These are phyloP conservation scores for Kwoniella sp. DNA, from an alignment of 768 basidiomycete genomes.

Conservation along the genomic window DNA sequence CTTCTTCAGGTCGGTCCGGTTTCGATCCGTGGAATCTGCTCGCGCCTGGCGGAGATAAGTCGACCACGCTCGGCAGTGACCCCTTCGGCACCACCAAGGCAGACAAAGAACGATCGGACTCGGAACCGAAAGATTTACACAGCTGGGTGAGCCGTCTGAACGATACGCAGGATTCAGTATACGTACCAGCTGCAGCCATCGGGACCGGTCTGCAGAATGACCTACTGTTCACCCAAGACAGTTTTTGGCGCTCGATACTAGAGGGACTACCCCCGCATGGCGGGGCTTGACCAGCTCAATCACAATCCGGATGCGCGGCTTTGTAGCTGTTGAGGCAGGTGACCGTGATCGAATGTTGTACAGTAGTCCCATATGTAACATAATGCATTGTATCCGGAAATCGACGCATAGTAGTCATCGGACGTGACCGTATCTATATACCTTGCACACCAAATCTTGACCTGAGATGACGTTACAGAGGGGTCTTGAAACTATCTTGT, in stretches of 20 bases:
- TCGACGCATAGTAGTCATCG: no score
- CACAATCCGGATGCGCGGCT: no score
- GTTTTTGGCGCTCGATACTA: slow-evolving; percentile 15
- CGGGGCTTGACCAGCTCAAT: not conserved
- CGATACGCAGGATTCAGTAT: not conserved
- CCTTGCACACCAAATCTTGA: no score
- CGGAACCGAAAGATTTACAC: not conserved
- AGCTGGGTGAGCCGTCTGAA: not conserved
- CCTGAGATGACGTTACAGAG: no score
- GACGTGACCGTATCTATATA: no score
- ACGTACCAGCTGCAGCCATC: not conserved
- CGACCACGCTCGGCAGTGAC: no score
- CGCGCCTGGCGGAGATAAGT: not conserved
- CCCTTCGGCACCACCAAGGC: not conserved
- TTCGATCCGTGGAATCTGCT: not conserved
- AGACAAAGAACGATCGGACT: not conserved
- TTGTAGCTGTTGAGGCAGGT: no score
- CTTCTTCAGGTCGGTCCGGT: not conserved
- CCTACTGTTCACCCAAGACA: slow-evolving; percentile 21
- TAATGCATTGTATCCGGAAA: no score
- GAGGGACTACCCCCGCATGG: slow-evolving; percentile 7
- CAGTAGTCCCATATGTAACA: no score
- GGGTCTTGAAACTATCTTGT: no score
- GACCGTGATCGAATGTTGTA: no score
- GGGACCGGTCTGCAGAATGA: slow-evolving; percentile 5